Base-by-base conservation (phyloP, 345 rosid genomes). In the Firmiana major region DNA sequence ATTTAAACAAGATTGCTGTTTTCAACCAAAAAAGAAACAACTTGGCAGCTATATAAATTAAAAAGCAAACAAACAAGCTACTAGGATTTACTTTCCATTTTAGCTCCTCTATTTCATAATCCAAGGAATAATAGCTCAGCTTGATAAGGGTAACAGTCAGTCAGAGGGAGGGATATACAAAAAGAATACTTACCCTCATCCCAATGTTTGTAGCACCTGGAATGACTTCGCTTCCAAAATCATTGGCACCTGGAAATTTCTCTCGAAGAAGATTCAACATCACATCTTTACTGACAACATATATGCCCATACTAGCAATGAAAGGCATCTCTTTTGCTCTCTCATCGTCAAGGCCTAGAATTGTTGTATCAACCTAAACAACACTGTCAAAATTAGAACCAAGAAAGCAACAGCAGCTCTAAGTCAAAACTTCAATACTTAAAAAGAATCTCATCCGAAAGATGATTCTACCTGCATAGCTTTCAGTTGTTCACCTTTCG, bases 271-370 rank as follows among this genome's bases (percentile, higher is more conserved):
- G 92, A 79, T 93, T 85, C 53, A 95, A 72, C 99, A 95, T 95
- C 67, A 89, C 99, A 81, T 90, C 78, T 83, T 95, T 95, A 82
- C 98, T 95, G 67, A 95, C 91, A 45, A 95, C 98, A 82, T 95
- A 95, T 73, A 95, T 95, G 19, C 99, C 98, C 99, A 95, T 95
- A 72, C 99, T 95, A 79, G 99, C 99, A 87, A 95, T 93, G 80
- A 48, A 95, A 79, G 99, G 99, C 97, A 95, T 81, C 81, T 90
- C 94, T 84, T 91, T 91, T 2, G 99, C 99, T 81, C 98, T 86
- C 78, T 88, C 86, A 26, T 95, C 96, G 68, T 93, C 97, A 79
- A 93, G 97, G 65, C 98, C 99, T 73, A 91, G 88, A 78, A 95
- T 90, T 64, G 99, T 93, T 1, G 99, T 95, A 71, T 95, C 98